Evolutionary conservation across 208 protist genomes (phyloP), one percentile per base, ranked within the genome.

Genomic region (Phytomonas francai): DNA sequence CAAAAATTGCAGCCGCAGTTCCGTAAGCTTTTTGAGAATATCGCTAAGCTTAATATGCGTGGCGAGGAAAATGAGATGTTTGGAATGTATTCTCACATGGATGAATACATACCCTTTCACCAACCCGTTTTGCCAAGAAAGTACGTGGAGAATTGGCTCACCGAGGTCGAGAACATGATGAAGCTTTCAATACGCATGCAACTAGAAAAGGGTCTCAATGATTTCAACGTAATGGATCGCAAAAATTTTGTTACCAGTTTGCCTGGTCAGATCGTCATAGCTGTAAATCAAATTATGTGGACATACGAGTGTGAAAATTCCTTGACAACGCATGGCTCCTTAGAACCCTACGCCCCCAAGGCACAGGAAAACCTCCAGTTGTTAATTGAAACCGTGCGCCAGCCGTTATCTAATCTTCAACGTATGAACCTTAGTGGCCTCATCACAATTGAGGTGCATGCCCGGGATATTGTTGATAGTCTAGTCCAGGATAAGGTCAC

Each of bases 101-200:
- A 91, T 57, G 98, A 99, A 77, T 91, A 90, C 67, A 94, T 99
- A 31, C 80, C 87, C 5, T 98, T 99, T 71, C 74, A 77, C 28
- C 85, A 98, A 70, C 80, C 83, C 16, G 86, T 99, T 49, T 72
- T 94, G 67, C 96, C 97, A 32, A 94, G 94, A 56, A 97, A 97
- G 73, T 94, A 97, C 71, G 96, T 99, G 36, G 97, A 99, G 78
- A 93, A 97, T 69, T 99, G 98, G 97, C 86, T 99, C 70, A 94
- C 91, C 27, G 89, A 98, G 65, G 93, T 99, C 66, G 96, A 99
- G 79, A 67, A 70, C 42, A 95, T 97, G 83, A 98, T 98, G 95
- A 93, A 93, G 72, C 64, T 84, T 31, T 97, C 93, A 0, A 94
- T 98, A 58, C 89, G 94, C 32, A 70, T 83, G 28, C 81, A 95